Percentiles rank a stretch among this genome's conserved stretches.
phyloP scores from a whole-genome alignment of 1,284 basidiomycete genomes.

The Sparassis latifolia region DNA sequence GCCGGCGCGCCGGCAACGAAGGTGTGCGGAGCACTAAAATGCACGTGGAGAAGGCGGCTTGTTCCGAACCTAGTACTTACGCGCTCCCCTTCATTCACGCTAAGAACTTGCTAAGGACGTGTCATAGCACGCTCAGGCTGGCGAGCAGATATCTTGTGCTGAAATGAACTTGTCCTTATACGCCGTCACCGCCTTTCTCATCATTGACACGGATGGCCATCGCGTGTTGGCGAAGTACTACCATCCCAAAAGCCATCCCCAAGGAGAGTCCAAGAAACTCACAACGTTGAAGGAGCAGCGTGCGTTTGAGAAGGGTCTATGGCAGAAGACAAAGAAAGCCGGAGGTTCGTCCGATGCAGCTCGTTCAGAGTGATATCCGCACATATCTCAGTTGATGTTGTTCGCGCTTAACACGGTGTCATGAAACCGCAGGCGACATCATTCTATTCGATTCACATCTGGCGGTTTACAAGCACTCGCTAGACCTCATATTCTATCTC shows the following conservation, averaged over 20 bases:
- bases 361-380: not conserved
- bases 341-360: slow-evolving; percentile 53
- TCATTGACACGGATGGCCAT: slow-evolving; percentile 92
- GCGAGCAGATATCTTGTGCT: no score
- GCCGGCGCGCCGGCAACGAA: no score
- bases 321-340: slow-evolving; percentile 90
- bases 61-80: no score
- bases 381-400: no score
- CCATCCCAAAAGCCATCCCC: slow-evolving; percentile 62
- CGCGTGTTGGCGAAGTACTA: slow-evolving; percentile 97
- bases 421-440: slow-evolving; percentile 70
- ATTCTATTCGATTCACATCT: slow-evolving; percentile 89
- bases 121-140: no score
- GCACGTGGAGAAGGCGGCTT: no score
- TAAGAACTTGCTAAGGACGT: no score
- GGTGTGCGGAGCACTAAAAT: no score
- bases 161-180: slow-evolving; percentile 79
- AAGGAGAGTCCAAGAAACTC: slow-evolving; percentile 59
- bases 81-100: no score
- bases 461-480: slow-evolving; percentile 89
- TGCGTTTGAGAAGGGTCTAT: slow-evolving; percentile 92
- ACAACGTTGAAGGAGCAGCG: slow-evolving; percentile 87
- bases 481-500: slow-evolving; percentile 95
- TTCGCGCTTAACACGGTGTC: no score
- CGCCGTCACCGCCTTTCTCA: slow-evolving; percentile 80